Conservation (phyloP, 148 eudicot genomes). For the Chenopodium album region DNA sequence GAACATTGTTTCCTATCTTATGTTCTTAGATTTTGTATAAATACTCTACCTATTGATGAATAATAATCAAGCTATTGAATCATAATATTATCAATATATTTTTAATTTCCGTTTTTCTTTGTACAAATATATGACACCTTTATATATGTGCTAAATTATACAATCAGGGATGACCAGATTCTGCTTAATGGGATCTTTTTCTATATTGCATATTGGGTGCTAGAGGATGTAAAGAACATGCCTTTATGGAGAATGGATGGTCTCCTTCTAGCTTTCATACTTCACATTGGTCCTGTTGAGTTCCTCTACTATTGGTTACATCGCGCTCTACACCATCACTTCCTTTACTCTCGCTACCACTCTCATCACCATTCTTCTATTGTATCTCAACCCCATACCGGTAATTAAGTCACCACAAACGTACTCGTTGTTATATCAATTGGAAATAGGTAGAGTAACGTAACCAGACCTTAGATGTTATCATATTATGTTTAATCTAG, state of each 20-base stretch:
- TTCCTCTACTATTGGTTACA: conserved; percentile 50
- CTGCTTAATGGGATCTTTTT: conserved; percentile 33
- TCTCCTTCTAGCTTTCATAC: conserved; percentile 22
- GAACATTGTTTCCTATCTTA: no score
- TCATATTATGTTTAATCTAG: no score
- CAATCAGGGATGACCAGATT: conserved; percentile 54
- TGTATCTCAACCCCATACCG: conserved; percentile 41
- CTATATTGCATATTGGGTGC: conserved; percentile 16
- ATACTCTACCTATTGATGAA: no score
- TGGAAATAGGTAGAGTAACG: no score
- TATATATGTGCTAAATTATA: no score
- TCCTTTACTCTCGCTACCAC: conserved; percentile 50
- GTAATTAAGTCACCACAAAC: conserved; percentile 17
- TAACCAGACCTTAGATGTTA: no score
- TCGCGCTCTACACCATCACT: conserved; percentile 47
- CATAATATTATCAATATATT: no score
- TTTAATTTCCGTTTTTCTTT: no score
- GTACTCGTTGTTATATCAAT: no score
- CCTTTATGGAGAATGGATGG: conserved; percentile 49
- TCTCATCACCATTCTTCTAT: conserved; percentile 52
- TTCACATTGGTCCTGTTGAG: conserved; percentile 49
- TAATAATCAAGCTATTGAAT: no score
- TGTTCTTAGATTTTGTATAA: no score
- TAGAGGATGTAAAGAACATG: conserved; percentile 13
- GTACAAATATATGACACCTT: no score